Evolutionary conservation across 257 asterid species (phyloP).

Genomic region (Anisodus acutangulus): DNA sequence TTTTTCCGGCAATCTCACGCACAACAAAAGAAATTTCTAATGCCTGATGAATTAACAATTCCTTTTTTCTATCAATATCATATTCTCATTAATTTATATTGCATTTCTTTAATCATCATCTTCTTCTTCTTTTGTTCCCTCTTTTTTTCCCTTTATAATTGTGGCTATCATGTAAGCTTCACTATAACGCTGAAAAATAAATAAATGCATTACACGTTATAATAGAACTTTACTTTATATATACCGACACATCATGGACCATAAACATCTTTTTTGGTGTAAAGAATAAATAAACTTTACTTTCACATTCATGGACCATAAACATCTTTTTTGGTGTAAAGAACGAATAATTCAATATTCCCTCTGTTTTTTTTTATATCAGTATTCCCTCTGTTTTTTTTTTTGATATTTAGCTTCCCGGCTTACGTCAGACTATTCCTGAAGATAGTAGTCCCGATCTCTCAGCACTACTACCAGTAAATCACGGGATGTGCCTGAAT

Average conservation of each 20-base stretch:
- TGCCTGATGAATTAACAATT: neutral
- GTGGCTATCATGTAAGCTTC: neutral
- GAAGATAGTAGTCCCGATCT: too few relatives aligned
- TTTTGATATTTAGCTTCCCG: too few relatives aligned
- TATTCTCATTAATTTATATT: neutral
- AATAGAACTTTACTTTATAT: neutral
- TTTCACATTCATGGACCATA: neutral
- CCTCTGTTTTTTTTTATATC: neutral
- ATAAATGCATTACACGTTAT: neutral
- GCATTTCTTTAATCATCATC: neutral
- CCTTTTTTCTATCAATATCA: neutral
- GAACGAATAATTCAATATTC: conserved; percentile 11
- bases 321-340: conserved; percentile 12
- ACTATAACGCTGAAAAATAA: neutral
- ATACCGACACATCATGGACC: neutral
- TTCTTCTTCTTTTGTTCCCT: neutral
- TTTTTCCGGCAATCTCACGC: neutral
- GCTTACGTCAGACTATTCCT: too few relatives aligned
- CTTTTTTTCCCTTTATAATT: neutral
- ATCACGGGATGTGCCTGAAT: too few relatives aligned
- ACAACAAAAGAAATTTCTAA: neutral
- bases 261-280: conserved; percentile 14
- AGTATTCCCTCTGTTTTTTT: too few relatives aligned
- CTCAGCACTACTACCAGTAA: too few relatives aligned
- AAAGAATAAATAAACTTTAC: neutral